These are phyloP conservation scores for Aspergillus latus DNA, from an alignment of 2,329 filamentous ascomycete genomes.

Conservation along the genomic window DNA sequence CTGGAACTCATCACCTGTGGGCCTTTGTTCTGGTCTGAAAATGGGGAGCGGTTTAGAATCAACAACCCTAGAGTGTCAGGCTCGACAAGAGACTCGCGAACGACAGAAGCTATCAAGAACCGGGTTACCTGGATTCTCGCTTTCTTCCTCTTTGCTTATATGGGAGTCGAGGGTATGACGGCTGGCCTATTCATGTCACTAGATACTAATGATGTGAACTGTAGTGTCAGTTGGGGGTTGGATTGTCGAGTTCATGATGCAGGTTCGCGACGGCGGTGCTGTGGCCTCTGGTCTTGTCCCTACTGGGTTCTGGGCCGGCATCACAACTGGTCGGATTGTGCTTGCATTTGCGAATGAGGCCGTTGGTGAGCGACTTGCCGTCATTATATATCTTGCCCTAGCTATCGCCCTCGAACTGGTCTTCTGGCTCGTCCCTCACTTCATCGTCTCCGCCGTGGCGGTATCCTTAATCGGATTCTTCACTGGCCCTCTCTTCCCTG, in stretches of 20 bases:
- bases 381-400: slow-evolving; percentile 60
- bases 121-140: slow-evolving; percentile 15
- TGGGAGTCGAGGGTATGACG: slow-evolving; percentile 65
- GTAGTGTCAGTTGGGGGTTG: slow-evolving; percentile 51
- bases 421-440: slow-evolving; percentile 73
- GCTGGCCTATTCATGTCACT: not conserved
- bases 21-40: slow-evolving; percentile 15
- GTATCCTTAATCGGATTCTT: slow-evolving; percentile 66
- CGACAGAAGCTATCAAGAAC: slow-evolving; percentile 12
- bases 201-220: not conserved
- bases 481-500: slow-evolving; percentile 70
- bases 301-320: slow-evolving; percentile 75
- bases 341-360: slow-evolving; percentile 64
- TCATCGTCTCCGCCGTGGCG: slow-evolving; percentile 57
- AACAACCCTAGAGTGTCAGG: slow-evolving; percentile 11
- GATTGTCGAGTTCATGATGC: slow-evolving; percentile 78
- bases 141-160: slow-evolving; percentile 53
- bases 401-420: slow-evolving; percentile 64
- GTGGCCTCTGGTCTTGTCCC: slow-evolving; percentile 68
- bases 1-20: slow-evolving; percentile 9
- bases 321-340: slow-evolving; percentile 67
- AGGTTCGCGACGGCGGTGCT: slow-evolving; percentile 60
- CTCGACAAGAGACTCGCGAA: slow-evolving; percentile 7
- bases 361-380: slow-evolving; percentile 66
- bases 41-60: slow-evolving; percentile 6